Evolutionary conservation across 2,329 filamentous ascomycete genomes (phyloP), one percentile per base, ranked within the genome.

Genomic region (Ilyonectria destructans): DNA sequence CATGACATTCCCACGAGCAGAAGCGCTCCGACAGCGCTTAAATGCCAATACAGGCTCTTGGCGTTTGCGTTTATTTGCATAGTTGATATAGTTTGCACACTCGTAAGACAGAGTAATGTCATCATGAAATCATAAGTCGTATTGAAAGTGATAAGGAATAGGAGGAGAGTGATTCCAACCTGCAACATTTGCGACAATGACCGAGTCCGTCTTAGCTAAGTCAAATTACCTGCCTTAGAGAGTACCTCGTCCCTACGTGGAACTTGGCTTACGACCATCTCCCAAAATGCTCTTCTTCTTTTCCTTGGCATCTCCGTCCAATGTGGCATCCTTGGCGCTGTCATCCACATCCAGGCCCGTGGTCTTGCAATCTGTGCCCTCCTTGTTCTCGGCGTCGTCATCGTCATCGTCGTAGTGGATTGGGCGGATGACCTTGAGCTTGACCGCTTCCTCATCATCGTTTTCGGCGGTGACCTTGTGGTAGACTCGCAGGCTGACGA

Each of bases 401-500:
- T 73, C 74, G 48, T 72, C 62, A 60, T 78, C 66, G 0, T 73
- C 74, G 54, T 80, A 82, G 2, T 75, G 78, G 26, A 79, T 81
- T 6, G 83, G 82, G 2, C 82, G 74, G 13, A 85, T 78, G 0
- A 85, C 82, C 2, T 77, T 77, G 17, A 86, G 72, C 67, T 78
- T 78, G 29, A 85, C 79, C 2, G 80, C 74, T 45, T 81, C 77
- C 40, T 80, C 75, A 8, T 77, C 74, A 12, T 78, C 77, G 9
- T 75, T 72, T 1, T 72, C 76, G 17, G 76, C 77, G 0, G 76
- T 71, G 1, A 80, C 82, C 72, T 87, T 88, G 75, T 86, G 85
- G 76, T 90, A 91, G 2, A 92, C 85, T n/a, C 88, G 85, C 54
- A 92, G 78, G 0, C 90, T 89, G 2, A 91, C 84, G 10, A 90